These are phyloP conservation scores for Taxawa tesnikishii DNA, from an alignment of 2,329 filamentous ascomycete genomes.

Conservation along the genomic window DNA sequence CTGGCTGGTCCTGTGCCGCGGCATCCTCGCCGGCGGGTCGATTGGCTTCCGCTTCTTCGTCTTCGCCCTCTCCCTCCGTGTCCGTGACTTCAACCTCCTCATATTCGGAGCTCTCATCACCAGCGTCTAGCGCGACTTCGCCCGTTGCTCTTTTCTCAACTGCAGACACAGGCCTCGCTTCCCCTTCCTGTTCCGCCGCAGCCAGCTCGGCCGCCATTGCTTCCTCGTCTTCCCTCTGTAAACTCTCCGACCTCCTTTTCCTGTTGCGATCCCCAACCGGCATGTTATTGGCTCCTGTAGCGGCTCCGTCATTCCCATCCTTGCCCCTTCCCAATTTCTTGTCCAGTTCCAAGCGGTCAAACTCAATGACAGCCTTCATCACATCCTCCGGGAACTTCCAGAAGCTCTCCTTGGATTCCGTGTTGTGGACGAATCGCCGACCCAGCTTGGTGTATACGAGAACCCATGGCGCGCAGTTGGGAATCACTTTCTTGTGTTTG, in stretches of 20 bases:
- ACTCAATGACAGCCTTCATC: conserved; percentile 58
- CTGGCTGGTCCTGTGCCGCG: conserved; percentile 30
- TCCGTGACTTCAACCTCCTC: conserved; percentile 66
- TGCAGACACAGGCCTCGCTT: conserved; percentile 6
- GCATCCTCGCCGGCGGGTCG: conserved; percentile 28
- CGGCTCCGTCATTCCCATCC: conserved; percentile 18
- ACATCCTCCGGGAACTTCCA: conserved; percentile 91
- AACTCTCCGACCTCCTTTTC: conserved; percentile 16
- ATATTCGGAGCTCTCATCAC: conserved; percentile 40
- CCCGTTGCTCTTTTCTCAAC: background rate
- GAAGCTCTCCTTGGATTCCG: conserved; percentile 73
- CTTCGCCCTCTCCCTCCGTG: conserved; percentile 30
- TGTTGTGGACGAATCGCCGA: conserved; percentile 82
- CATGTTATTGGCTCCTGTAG: conserved; percentile 12
- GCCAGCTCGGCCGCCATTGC: conserved; percentile 20
- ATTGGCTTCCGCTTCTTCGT: conserved; percentile 40
- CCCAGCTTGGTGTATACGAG: conserved; percentile 88
- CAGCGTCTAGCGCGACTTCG: conserved; percentile 10
- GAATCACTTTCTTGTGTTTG: conserved; percentile 65
- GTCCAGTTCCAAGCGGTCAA: conserved; percentile 60
- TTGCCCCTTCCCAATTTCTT: conserved; percentile 38
- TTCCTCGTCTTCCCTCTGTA: conserved; percentile 21
- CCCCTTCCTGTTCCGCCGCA: conserved; percentile 5
- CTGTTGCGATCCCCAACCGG: conserved; percentile 8
- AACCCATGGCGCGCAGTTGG: conserved; percentile 74